Evolutionary conservation across 208 protist species (phyloP), one percentile per base, ranked within the genome.

Genomic region (Entamoeba dispar): DNA sequence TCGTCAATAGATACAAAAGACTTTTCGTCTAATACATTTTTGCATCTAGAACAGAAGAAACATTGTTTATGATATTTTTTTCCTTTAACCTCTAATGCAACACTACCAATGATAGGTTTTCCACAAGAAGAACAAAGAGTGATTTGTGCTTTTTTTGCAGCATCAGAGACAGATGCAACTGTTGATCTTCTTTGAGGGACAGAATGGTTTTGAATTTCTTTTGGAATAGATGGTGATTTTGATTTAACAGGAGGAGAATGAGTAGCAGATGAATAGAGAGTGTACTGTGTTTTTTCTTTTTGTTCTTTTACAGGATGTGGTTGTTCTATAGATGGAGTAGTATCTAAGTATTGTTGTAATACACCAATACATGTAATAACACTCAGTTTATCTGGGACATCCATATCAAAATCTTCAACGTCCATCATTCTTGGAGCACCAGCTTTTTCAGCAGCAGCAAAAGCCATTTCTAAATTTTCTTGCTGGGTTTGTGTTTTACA

Each of bases 341-440:
- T 27, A 22, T 69, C 55, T 14, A 69, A 27, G 22, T 69, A 69
- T 27, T 14, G 55, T 69, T 69, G 55, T 27, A 69, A 27, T 27
- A 69, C 55, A 69, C 55, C 55, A 10, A 97, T 94, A 93, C 97
- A 97, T n/a, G 96, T 97, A 95, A 97, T 96, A 34, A 97, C 93
- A 14, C 96, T 97, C 27, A 91, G 27, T 86, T 96, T 95, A 93
- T 96, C 95, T 91, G 95, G 96, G 10, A 95, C 93, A 92, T 96
- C 94, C 8, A 95, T 91, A 22, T 69, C 55, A 38, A 95, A 95
- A 34, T 95, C 93, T 52, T 94, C 91, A 92, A 47, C 92, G 8
- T 93, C 69, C n/a, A 93, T 86, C 49, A 95, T 57, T 52, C 92
- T 55, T 49, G 93, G 92, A 90, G 95, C 91, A 47, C 92, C 91